Evolutionary conservation across 192 early-diverging fungal genomes (phyloP), one percentile per base, ranked within the genome.

Genomic region (Umbelopsis sp.): DNA sequence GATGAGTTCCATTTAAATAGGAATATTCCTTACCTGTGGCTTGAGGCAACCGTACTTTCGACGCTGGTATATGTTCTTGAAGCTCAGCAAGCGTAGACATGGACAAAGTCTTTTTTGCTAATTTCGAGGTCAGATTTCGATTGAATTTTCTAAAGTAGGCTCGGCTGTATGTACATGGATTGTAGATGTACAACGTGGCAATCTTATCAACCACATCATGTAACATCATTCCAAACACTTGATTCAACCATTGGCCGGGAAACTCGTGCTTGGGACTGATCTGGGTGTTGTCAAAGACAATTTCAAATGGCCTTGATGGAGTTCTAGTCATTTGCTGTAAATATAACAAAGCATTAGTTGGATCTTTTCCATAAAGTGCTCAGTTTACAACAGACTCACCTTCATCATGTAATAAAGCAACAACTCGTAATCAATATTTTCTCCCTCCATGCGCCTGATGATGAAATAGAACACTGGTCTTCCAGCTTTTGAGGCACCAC

Each of bases 391-490:
- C 5, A 11, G 38, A 41, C 73, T 77, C 83, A 87, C 86, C 66
- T 82, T 84, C 73, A 92, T 82, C 56, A 91, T 73, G 68, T 92
- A 86, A 72, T 93, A 89, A 75, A 95, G 80, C 22, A 95, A 77
- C 4, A 93, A 75, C 32, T 97, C 94, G 77, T 93, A 92, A 80
- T 97, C 92, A 53, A 93, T 81, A 45, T 88, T 85, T 50, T 94
- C 89, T 68, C 86, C 78, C 44, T 85, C 83, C 45, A 94, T 52
- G 21, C 92, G 80, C 32, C 91, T 85, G 26, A 87, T 86, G 66
- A 97, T 91, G 76, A 91, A 87, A 80, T 96, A 97, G 71, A 97
- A 83, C 3, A 97, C 94, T 9, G 92, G 93, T 36, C 90, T 79
- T 2, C 75, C 68, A 11, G 78, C 82, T 56, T 88, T 86, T 45